phyloP scores from a whole-genome alignment of 768 basidiomycete genomes.

The Leccinum uliginosum region DNA sequence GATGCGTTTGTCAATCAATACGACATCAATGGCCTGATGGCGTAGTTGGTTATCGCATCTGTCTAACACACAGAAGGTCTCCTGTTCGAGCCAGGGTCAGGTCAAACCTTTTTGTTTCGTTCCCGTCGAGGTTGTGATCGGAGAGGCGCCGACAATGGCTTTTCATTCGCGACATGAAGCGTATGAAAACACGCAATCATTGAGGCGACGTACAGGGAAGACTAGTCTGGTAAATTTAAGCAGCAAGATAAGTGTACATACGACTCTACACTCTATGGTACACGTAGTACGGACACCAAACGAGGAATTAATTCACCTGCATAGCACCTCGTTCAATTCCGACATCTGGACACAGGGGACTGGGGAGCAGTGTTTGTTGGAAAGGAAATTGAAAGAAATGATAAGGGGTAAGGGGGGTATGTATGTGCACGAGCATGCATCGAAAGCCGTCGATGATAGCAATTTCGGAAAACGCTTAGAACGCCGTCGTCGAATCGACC shows the following conservation, averaged over 20 bases:
- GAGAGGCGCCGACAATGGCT: too few relatives aligned
- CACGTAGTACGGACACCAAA: constrained; percentile 5
- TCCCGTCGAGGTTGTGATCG: background rate
- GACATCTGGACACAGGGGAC: constrained; percentile 2
- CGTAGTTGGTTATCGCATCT: constrained; percentile 71
- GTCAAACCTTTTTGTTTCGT: constrained; percentile 11
- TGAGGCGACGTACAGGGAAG: too few relatives aligned
- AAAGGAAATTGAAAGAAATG: background rate
- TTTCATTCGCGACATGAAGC: too few relatives aligned
- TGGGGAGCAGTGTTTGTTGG: background rate
- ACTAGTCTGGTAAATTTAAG: too few relatives aligned
- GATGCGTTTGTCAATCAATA: background rate
- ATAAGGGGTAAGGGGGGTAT: background rate
- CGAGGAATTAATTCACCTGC: background rate
- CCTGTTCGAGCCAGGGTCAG: constrained; percentile 63
- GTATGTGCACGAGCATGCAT: background rate
- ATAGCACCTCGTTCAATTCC: background rate
- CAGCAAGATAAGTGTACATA: constrained; percentile 20
- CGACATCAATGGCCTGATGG: constrained; percentile 25
- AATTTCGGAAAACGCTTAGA: constrained; percentile 32
- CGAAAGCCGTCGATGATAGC: background rate
- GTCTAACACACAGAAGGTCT: constrained; percentile 77
- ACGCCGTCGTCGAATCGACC: constrained; percentile 86
- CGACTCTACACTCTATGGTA: constrained; percentile 23
- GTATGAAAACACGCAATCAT: too few relatives aligned